phyloP scores from a whole-genome alignment of 352 stramenopile species.

The Pythium coloratum region DNA sequence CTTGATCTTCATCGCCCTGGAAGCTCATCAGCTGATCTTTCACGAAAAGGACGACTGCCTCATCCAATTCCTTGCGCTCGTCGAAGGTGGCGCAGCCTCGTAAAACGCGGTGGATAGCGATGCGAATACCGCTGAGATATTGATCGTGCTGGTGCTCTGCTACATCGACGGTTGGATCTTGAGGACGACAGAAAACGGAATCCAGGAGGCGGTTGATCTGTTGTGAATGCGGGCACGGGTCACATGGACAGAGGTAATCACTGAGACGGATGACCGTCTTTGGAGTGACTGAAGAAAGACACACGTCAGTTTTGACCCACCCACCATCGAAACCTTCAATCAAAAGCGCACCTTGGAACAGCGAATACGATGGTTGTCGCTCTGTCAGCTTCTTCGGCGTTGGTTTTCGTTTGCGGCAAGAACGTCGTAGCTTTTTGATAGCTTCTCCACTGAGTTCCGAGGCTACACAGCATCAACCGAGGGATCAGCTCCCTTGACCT shows the following conservation, averaged over 20 bases:
- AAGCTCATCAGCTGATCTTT: conserved; percentile 46
- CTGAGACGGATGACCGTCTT: conserved; percentile 9
- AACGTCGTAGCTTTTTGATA: not conserved
- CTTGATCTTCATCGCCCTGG: conserved; percentile 48
- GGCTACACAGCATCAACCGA: not conserved
- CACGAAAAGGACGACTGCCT: not conserved
- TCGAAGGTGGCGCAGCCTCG: conserved; percentile 70
- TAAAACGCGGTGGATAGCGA: conserved; percentile 46
- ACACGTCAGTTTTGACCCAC: not conserved
- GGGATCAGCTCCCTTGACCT: not conserved
- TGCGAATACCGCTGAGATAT: not conserved
- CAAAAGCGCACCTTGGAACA: not conserved
- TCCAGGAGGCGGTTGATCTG: conserved; percentile 45
- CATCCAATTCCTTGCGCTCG: conserved; percentile 37
- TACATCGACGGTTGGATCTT: not conserved
- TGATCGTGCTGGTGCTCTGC: not conserved
- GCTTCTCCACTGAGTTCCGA: not conserved
- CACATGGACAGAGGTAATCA: conserved; percentile 68
- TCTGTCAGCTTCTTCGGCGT: not conserved
- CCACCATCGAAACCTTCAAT: not conserved
- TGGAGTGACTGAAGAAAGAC: not conserved
- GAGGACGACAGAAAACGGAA: conserved; percentile 16
- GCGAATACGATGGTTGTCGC: not conserved
- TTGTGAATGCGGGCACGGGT: conserved; percentile 54
- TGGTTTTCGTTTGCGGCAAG: not conserved